Base-by-base conservation (phyloP, 352 stramenopile genomes). In the Phytophthora cactorum region DNA sequence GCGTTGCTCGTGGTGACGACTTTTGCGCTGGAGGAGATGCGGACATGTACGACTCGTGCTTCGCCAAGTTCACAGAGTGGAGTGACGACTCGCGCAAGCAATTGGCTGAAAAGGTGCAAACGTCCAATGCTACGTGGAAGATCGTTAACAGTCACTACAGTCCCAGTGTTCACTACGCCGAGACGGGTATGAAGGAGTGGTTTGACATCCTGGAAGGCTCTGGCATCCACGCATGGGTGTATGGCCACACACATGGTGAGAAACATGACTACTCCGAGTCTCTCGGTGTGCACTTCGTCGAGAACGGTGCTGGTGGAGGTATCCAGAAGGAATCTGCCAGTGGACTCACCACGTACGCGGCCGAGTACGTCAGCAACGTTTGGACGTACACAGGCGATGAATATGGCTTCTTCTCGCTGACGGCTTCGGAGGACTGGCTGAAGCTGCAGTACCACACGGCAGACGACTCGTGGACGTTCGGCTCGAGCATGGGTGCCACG, bases 291-390 rank as follows among this genome's bases (percentile, higher is more conserved):
- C 86, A 93, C 61, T 93, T 93, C 52, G 72, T 93, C 9, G 84
- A 92, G 56, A 93, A 93, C 45, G 86, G 84, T 8, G 86, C 82
- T n/a, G 84, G 82, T 44, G 84, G 86, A 12, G 86, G 86, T 52
- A 93, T 93, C 52, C 68, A 90, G 71, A 91, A 89, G 53, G 81
- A 90, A 53, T 90, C 88, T 38, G 77, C 84, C 22, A 89, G 84
- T 57, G 82, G 81, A 53, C 75, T 93, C 39, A 82, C 86, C 7
- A 67, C 72, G 32, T 86, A 85, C 39, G 84, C 79, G 0, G 55
- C 63, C n/a, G 60, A 77, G 17, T 88, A 90, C 43, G 59, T 93
- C 2, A 70, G 75, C 46, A 89, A 89, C 49, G 31, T 88, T 5
- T 95, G 86, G 86, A 78, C 75, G 22, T 86, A 83, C 39, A 77